Evolutionary conservation across 2,329 filamentous ascomycete species (phyloP).

Genomic region (Venturia carpophila): DNA sequence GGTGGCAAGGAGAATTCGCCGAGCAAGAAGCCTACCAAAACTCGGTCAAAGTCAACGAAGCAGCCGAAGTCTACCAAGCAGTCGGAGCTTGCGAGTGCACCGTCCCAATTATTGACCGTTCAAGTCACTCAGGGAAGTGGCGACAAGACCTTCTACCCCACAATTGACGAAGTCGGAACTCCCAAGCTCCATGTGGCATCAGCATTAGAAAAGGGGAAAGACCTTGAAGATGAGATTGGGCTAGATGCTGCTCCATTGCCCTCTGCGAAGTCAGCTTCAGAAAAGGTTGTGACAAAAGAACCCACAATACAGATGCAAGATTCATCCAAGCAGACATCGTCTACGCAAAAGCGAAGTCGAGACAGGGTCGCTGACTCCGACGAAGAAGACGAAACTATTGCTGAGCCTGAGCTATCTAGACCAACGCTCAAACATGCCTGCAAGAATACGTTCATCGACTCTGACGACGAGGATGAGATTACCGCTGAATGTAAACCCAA

Average conservation of each 20-base stretch:
- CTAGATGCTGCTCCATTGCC: background rate
- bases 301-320: background rate
- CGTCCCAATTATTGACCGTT: background rate
- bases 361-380: background rate
- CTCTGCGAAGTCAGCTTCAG: background rate
- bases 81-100: background rate
- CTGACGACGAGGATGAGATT: background rate
- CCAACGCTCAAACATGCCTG: background rate
- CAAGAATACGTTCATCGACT: background rate
- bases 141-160: background rate
- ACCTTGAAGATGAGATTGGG: conserved; percentile 1
- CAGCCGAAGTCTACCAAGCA: background rate
- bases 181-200: background rate
- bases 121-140: conserved; percentile 8
- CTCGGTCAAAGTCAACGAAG: conserved; percentile 3
- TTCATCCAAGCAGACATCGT: background rate
- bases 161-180: background rate
- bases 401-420: background rate
- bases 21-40: background rate
- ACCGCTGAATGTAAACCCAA: background rate
- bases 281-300: background rate
- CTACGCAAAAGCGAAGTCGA: background rate
- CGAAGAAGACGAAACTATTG: background rate
- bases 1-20: conserved; percentile 11
- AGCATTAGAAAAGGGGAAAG: background rate